These are phyloP conservation scores for Ceratocystiopsis sp. DNA, from an alignment of 2,329 filamentous ascomycete genomes.

Conservation along the genomic window DNA sequence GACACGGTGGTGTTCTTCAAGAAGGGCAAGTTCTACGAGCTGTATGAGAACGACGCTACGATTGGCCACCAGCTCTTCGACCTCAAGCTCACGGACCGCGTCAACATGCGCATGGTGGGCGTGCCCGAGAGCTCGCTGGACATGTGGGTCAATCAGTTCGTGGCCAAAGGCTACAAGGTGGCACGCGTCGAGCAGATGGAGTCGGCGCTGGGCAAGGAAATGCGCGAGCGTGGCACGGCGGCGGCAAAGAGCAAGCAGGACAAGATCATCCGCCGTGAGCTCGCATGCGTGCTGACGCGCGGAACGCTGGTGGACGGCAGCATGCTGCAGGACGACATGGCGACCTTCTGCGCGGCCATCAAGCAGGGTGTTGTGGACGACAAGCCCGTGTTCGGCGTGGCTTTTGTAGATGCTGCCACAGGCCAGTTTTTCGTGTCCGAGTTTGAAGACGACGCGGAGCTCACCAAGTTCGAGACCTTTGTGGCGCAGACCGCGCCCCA, in stretches of 20 bases:
- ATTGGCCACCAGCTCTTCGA: slow-evolving; percentile 95
- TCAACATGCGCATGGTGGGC: slow-evolving; percentile 99
- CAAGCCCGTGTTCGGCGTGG: slow-evolving; percentile 71
- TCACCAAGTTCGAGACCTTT: slow-evolving; percentile 95
- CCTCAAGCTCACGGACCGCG: slow-evolving; percentile 88
- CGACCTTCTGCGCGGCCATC: slow-evolving; percentile 88
- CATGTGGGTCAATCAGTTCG: slow-evolving; percentile 95
- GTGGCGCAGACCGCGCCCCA: slow-evolving; percentile 81
- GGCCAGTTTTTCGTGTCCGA: slow-evolving; percentile 89
- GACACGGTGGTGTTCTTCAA: slow-evolving; percentile 99
- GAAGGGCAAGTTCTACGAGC: slow-evolving; percentile 97
- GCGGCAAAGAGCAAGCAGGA: slow-evolving; percentile 54
- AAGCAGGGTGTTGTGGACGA: slow-evolving; percentile 56
- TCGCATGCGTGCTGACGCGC: slow-evolving; percentile 78
- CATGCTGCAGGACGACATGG: slow-evolving; percentile 97
- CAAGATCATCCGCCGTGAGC: slow-evolving; percentile 82
- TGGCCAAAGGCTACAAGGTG: slow-evolving; percentile 95
- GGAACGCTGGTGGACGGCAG: slow-evolving; percentile 88
- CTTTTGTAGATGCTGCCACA: slow-evolving; percentile 89
- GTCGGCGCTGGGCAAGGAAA: slow-evolving; percentile 88
- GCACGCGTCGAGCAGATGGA: slow-evolving; percentile 94
- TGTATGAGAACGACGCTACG: slow-evolving; percentile 95
- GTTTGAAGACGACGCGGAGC: slow-evolving; percentile 78
- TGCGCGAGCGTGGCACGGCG: slow-evolving; percentile 73
- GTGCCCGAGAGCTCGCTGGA: slow-evolving; percentile 92